Conservation (phyloP, 768 basidiomycete species). For the Agrocybe pediades region DNA sequence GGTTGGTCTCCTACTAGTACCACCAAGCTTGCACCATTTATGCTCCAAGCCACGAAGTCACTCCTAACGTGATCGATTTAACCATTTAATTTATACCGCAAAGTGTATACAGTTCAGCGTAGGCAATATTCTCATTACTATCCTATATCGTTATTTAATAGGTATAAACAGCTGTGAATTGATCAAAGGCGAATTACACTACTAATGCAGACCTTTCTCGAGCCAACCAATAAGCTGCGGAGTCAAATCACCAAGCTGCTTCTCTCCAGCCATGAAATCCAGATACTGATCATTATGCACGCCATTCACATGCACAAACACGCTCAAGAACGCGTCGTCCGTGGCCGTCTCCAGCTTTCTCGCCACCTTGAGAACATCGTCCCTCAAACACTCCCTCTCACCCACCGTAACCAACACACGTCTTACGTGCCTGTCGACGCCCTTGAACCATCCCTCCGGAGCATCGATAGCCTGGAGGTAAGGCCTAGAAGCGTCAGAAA, state of each 20-base stretch:
- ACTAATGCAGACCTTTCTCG: slow-evolving; percentile 8
- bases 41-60: too few relatives aligned
- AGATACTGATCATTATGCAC: slow-evolving; percentile 38
- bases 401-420: slow-evolving; percentile 38
- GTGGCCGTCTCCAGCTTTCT: slow-evolving; percentile 16
- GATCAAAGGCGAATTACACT: too few relatives aligned
- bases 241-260: slow-evolving; percentile 22
- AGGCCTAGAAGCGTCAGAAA: slow-evolving; percentile 13
- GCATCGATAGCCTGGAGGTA: slow-evolving; percentile 31
- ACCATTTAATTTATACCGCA: too few relatives aligned
- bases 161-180: too few relatives aligned
- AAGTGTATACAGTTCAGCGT: too few relatives aligned
- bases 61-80: too few relatives aligned
- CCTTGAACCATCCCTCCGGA: slow-evolving; percentile 32
- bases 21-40: too few relatives aligned
- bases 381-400: slow-evolving; percentile 34
- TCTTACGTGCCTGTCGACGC: slow-evolving; percentile 25
- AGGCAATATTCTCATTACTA: too few relatives aligned
- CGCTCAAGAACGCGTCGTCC: slow-evolving; percentile 7
- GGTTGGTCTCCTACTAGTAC: too few relatives aligned
- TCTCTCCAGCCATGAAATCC: slow-evolving; percentile 27
- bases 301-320: slow-evolving; percentile 32
- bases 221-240: slow-evolving; percentile 24
- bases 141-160: too few relatives aligned
- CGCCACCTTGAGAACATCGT: slow-evolving; percentile 28